phyloP scores from a whole-genome alignment of 768 basidiomycete genomes.

The Russula foetens region DNA sequence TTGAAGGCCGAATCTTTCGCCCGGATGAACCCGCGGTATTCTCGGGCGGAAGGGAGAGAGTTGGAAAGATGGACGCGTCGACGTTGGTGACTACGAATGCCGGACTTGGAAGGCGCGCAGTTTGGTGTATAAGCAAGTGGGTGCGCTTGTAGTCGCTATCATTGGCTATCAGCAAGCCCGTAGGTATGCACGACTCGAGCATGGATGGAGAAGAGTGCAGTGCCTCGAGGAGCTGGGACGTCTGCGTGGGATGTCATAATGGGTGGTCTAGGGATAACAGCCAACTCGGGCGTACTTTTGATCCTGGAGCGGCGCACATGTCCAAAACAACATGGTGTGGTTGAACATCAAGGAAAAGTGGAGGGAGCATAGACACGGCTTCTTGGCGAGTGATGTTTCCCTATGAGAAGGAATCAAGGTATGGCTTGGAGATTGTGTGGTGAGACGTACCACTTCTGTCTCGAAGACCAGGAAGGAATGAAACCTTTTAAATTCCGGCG shows the following conservation, averaged over 20 bases:
- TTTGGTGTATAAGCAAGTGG: constrained; percentile 95
- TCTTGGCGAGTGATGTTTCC: constrained; percentile 96
- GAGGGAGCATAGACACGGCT: constrained; percentile 98
- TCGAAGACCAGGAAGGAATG: constrained; percentile 96
- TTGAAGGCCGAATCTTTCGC: constrained; percentile 26
- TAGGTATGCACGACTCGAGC: constrained; percentile 58
- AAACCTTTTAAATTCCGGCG: constrained; percentile 86
- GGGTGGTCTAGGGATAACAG: background rate
- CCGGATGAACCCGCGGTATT: constrained; percentile 26
- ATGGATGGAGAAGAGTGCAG: constrained; percentile 72
- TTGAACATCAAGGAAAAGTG: constrained; percentile 87
- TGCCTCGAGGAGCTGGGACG: constrained; percentile 93
- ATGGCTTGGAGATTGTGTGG: background rate
- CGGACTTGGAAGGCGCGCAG: constrained; percentile 86
- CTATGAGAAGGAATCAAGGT: constrained; percentile 31
- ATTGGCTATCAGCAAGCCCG: constrained; percentile 89
- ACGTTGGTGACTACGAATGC: constrained; percentile 93
- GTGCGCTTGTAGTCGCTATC: constrained; percentile 92
- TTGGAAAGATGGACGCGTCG: constrained; percentile 83
- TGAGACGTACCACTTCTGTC: constrained; percentile 78
- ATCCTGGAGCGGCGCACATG: constrained; percentile 98
- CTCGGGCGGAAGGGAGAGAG: constrained; percentile 41
- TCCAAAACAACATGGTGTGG: constrained; percentile 93
- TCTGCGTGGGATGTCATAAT: constrained; percentile 35
- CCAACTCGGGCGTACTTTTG: constrained; percentile 51